Evolutionary conservation across 306 rosid genomes (phyloP).

Genomic region (Quercus berberidifolia): DNA sequence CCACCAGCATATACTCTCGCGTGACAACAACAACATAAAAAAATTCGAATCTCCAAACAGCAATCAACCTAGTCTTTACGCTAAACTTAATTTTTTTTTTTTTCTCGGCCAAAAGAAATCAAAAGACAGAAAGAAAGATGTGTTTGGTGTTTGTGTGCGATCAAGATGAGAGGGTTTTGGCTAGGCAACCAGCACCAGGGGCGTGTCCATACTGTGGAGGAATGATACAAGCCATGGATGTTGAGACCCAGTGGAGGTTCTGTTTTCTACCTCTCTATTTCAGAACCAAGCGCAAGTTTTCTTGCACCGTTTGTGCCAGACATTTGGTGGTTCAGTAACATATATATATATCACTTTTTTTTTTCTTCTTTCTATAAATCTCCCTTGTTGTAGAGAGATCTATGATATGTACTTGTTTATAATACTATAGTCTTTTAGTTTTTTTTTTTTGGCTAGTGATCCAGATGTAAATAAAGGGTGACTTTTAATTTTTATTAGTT

Average conservation of each 20-base stretch:
- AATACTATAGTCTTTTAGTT: background rate
- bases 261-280: conserved; percentile 66
- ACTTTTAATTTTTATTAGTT: too few species aligned
- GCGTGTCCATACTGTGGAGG: conserved; percentile 82
- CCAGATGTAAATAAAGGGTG: too few species aligned
- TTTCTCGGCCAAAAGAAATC: too few species aligned
- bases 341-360: too few species aligned
- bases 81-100: too few species aligned
- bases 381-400: too few species aligned
- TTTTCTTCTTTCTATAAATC: background rate
- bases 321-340: conserved; percentile 34
- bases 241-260: conserved; percentile 59
- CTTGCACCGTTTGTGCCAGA: conserved; percentile 55
- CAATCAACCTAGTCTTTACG: background rate
- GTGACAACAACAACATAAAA: background rate
- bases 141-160: conserved; percentile 86
- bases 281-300: conserved; percentile 58
- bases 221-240: conserved; percentile 66
- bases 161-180: conserved; percentile 55
- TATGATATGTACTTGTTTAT: too few species aligned
- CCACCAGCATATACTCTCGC: background rate
- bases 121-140: conserved; percentile 30
- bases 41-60: background rate
- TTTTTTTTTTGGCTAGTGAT: too few species aligned
- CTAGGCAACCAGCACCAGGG: conserved; percentile 77